These are phyloP conservation scores for Phanerodontia chrysosporium DNA, from an alignment of 768 basidiomycete genomes.

Conservation along the genomic window DNA sequence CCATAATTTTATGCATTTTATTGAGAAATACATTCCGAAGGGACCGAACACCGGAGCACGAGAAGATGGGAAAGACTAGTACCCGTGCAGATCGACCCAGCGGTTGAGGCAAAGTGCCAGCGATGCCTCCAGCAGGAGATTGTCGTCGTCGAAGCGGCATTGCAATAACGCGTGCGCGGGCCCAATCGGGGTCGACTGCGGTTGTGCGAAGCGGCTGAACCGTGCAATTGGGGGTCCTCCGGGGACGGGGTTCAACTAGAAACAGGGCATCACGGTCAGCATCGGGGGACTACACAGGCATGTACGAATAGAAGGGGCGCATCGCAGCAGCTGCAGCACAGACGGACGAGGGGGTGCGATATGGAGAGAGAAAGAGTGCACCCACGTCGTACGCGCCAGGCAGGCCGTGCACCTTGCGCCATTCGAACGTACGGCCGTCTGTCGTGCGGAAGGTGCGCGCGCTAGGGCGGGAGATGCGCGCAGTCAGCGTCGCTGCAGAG, in stretches of 20 bases:
- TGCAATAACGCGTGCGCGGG: constrained; percentile 59
- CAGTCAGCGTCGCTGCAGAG: neutral
- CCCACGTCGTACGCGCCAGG: constrained; percentile 60
- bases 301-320: neutral
- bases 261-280: neutral
- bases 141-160: constrained; percentile 59
- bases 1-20: constrained; percentile 3
- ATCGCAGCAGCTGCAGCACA: neutral
- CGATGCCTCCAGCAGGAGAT: constrained; percentile 58
- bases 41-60: constrained; percentile 8
- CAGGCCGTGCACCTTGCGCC: constrained; percentile 49
- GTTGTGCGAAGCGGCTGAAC: constrained; percentile 43
- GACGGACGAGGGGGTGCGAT: neutral
- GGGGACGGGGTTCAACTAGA: constrained; percentile 20
- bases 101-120: constrained; percentile 68
- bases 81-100: constrained; percentile 62
- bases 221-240: constrained; percentile 41
- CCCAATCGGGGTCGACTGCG: constrained; percentile 54
- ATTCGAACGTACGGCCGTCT: constrained; percentile 60
- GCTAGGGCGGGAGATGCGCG: constrained; percentile 31
- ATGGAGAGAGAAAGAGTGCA: too few relatives aligned
- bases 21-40: neutral
- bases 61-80: constrained; percentile 24
- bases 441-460: constrained; percentile 55
- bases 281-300: neutral